Percentiles rank a stretch among this genome's conserved stretches.
These are phyloP conservation scores for Ensete glaucum DNA, from an alignment of 176 grass and related monocot genomes.

Conservation along the genomic window DNA sequence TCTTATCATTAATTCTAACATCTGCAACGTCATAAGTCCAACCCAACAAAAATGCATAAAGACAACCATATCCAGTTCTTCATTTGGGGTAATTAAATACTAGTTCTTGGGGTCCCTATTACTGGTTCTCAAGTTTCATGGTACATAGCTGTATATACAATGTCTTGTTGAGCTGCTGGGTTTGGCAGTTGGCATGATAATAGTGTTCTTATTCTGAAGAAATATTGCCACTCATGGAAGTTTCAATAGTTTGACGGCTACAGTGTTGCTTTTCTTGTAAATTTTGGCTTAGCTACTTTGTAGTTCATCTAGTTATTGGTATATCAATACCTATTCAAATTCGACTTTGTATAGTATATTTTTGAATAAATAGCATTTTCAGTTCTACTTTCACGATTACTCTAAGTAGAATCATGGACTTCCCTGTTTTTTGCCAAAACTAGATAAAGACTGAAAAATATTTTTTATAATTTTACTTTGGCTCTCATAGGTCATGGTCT, in stretches of 20 bases:
- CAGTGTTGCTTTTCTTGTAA: not conserved
- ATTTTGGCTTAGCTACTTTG: not conserved
- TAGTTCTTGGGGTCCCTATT: not conserved
- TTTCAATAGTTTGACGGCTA: not conserved
- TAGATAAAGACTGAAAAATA: not conserved
- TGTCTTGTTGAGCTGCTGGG: not conserved
- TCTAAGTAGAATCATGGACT: no score
- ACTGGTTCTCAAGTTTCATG: not conserved
- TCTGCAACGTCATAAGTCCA: not conserved
- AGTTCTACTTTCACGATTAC: not conserved
- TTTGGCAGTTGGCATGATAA: not conserved
- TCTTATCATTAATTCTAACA: not conserved
- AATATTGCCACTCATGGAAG: not conserved
- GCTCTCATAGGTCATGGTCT: conserved; percentile 59
- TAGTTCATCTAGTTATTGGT: not conserved
- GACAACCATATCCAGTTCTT: not conserved
- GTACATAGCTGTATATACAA: not conserved
- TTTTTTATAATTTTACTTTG: conserved; percentile 9
- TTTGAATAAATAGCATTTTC: not conserved
- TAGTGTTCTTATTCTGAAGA: not conserved
- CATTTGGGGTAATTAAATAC: not conserved
- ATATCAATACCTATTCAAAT: not conserved
- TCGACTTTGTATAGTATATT: not conserved
- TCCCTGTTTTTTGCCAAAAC: not conserved
- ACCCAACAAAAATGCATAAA: not conserved